Evolutionary conservation across 2,329 filamentous ascomycete species (phyloP).

Genomic region (Aspergillus sclerotialis): DNA sequence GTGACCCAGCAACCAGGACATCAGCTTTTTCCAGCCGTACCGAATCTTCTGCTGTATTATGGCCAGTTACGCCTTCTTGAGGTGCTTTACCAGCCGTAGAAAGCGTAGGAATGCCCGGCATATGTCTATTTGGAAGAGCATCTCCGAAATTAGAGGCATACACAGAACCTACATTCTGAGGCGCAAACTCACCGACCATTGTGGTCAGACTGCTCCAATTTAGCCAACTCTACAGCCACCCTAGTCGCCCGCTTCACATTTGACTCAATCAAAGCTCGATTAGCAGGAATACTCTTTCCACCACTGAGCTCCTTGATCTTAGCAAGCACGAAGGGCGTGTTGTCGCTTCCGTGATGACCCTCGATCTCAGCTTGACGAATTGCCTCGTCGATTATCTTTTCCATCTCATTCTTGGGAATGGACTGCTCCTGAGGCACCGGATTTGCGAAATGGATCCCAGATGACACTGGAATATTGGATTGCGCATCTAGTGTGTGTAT

Average conservation of each 20-base stretch:
- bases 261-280: conserved; percentile 60
- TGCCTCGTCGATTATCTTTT: conserved; percentile 60
- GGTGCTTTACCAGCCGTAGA: conserved; percentile 14
- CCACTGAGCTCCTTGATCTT: conserved; percentile 74
- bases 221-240: conserved; percentile 56
- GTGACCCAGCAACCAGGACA: conserved; percentile 82
- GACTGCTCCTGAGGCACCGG: conserved; percentile 67
- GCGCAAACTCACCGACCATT: conserved; percentile 32
- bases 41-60: conserved; percentile 1
- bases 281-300: conserved; percentile 65
- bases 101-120: conserved; percentile 24
- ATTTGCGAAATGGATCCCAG: conserved; percentile 82
- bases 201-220: conserved; percentile 40
- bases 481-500: conserved; percentile 54
- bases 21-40: conserved; percentile 40
- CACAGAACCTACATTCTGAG: conserved; percentile 16
- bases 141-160: conserved; percentile 28
- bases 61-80: conserved; percentile 4
- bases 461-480: conserved; percentile 62
- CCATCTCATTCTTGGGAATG: conserved; percentile 66
- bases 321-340: conserved; percentile 75
- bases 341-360: conserved; percentile 64
- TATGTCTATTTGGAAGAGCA: conserved; percentile 26
- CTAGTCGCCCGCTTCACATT: conserved; percentile 61
- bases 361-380: conserved; percentile 58